Percentiles rank a stretch among this genome's conserved stretches.
Evolutionary conservation across 2,329 filamentous ascomycete genomes (phyloP).

Genomic region (Alternaria longipes): DNA sequence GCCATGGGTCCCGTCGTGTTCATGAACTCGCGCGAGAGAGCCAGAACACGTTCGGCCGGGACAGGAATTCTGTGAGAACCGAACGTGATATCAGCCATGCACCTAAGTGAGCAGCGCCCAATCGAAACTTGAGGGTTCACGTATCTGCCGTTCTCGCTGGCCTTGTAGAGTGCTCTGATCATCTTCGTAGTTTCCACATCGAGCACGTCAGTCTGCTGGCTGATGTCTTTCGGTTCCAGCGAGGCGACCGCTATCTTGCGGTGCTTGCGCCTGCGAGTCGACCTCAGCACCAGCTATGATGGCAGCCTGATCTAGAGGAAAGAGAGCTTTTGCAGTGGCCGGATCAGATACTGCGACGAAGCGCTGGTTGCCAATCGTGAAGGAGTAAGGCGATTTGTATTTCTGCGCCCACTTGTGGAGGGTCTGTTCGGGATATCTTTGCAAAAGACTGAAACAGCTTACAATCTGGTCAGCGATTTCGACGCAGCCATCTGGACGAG

Average conservation of each 20-base stretch:
- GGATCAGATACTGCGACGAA: conserved; percentile 5
- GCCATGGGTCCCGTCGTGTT: conserved; percentile 1
- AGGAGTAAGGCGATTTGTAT: conserved; percentile 2
- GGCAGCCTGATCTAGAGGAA: neutral
- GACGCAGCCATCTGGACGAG: neutral
- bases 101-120: neutral
- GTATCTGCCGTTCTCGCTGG: conserved; percentile 11
- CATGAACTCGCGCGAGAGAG: conserved; percentile 4
- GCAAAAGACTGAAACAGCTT: neutral
- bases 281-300: conserved; percentile 3
- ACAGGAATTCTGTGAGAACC: neutral
- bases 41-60: neutral
- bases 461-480: neutral
- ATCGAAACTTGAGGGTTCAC: neutral
- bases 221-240: conserved; percentile 25
- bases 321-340: neutral
- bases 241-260: conserved; percentile 25
- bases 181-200: conserved; percentile 30
- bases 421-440: conserved; percentile 4
- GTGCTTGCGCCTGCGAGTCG: no score
- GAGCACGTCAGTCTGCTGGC: conserved; percentile 21
- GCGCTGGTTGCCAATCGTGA: conserved; percentile 3
- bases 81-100: conserved; percentile 4
- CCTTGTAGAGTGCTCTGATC: conserved; percentile 22
- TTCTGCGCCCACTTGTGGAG: neutral